Conservation (phyloP, 768 basidiomycete genomes). For the Mycena belliarum region DNA sequence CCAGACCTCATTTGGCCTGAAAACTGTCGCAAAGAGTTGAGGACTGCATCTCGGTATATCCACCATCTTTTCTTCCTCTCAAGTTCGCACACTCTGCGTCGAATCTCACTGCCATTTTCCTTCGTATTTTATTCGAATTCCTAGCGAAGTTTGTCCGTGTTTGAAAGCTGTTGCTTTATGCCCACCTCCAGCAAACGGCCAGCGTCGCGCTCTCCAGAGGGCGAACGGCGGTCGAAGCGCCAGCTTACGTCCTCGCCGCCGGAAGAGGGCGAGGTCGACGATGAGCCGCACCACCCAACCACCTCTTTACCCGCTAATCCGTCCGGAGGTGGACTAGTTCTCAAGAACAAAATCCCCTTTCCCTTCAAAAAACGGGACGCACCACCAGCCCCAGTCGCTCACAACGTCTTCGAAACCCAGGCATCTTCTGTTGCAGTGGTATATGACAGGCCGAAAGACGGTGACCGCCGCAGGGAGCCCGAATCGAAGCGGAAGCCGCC, state of each 20-base stretch:
- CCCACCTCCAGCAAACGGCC: constrained; percentile 50
- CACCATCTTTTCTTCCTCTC: background rate
- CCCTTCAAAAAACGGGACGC: constrained; percentile 69
- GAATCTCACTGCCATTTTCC: background rate
- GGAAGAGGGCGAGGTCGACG: constrained; percentile 84
- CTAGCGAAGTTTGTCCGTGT: constrained; percentile 7
- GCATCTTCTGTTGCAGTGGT: constrained; percentile 24
- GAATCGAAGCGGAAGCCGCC: constrained; percentile 31
- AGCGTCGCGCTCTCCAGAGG: constrained; percentile 54
- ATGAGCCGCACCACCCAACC: constrained; percentile 32
- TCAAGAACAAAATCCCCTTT: constrained; percentile 61
- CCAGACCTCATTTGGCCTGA: background rate
- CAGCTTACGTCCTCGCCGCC: constrained; percentile 60
- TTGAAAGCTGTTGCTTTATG: constrained; percentile 16
- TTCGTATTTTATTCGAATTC: background rate
- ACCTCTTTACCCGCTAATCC: constrained; percentile 35
- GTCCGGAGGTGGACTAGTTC: constrained; percentile 22
- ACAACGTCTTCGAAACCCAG: constrained; percentile 25
- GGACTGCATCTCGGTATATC: background rate
- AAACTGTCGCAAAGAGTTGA: background rate
- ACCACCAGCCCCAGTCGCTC: constrained; percentile 15
- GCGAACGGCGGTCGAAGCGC: constrained; percentile 55
- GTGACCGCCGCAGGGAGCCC: constrained; percentile 44
- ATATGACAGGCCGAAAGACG: constrained; percentile 45
- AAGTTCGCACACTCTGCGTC: background rate